Base-by-base conservation (phyloP, 202 grass and related monocot genomes). In the Sporobolus alterniflorus region DNA sequence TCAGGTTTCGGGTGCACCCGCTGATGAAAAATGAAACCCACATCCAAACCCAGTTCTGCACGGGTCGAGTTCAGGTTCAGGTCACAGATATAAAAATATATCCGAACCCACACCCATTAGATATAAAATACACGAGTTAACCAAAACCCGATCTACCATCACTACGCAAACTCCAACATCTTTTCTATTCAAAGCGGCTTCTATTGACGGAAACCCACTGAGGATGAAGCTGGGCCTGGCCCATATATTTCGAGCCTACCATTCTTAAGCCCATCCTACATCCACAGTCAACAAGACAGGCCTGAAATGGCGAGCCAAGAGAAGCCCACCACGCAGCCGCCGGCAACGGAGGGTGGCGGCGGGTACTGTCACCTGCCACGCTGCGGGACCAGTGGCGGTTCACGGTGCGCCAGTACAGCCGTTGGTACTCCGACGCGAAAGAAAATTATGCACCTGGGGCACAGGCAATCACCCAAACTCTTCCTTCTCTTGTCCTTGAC, bases 371-470 rank as follows among this genome's bases (percentile, higher is more conserved):
- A 97, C 48, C 88, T 41, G 83, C 92, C 31, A 97, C 92, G 46
- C 81, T 97, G 80, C 85, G 94, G 60, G 92, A 97, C 16, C 94
- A 97, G 83, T 94, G 94, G 94, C 85, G 92, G 4, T 97, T 85
- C 68, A 92, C 94, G 26, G 80, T 93, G 64, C 87, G 92, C 36
- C 92, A 93, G 87, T 98, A 95, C 89, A 93, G 96, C 79, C 82
- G 89, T 29, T 95, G 93, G 96, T 95, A 98, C 87, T 95, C 96
- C 32, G 93, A 93, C 64, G 93, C n/a, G n/a, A n/a, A n/a, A n/a
- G n/a, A n/a, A n/a, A n/a, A n/a, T n/a, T n/a, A n/a, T n/a, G n/a
- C n/a, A n/a, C 96, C 5, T 98, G 96, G 93, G 96, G 96, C 46
- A 92, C 96, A n/a, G n/a, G n/a, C n/a, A n/a, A n/a, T n/a, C n/a